Evolutionary conservation across 1,284 basidiomycete genomes (phyloP), one percentile per base, ranked within the genome.

Genomic region (Puccinia polysora): DNA sequence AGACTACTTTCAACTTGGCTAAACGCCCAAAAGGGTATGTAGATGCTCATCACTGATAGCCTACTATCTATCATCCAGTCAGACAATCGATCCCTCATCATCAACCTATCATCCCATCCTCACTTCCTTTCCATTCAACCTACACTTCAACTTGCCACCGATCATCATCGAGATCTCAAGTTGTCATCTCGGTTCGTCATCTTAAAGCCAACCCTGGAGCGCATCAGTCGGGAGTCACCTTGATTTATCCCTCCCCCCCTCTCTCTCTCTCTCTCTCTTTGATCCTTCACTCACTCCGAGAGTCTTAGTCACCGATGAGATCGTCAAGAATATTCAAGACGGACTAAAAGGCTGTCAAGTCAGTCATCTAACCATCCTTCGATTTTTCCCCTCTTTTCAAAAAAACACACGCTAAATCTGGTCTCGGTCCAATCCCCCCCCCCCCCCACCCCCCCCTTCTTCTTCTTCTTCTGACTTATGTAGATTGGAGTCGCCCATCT

Each of bases 401-500:
- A 15, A n/a, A n/a, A n/a, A 45, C 10, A 45, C 43, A 45, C n/a
- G 10, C n/a, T 45, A 10, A 10, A n/a, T 10, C 10, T 45, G 43
- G 43, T n/a, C 43, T 10, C 30, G 64, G 70, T 40, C 30, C 64
- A 40, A 62, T 73, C 18, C 64, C 43, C 49, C 36, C 18, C 18
- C 14, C 36, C 30, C 8, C 40, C 40, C 18, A 18, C 8, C 45
- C 20, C 7, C 28, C 8, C 32, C n/a, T 45, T 32, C 25, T 2
- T 28, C 34, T 49, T 3, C 18, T n/a, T 15, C 10, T 18, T 3
- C 15, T n/a, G 36, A 15, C 30, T 70, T 28, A n/a, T 45, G 20
- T 63, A 73, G 70, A 65, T 73, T 25, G 70, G 70, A 28, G 60
- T 73, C 14, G 70, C 70, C 10, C 70, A 73, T 47, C 75, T 79